These are phyloP conservation scores for Vachellia pachyceras DNA, from an alignment of 306 rosid species.

Conservation along the genomic window DNA sequence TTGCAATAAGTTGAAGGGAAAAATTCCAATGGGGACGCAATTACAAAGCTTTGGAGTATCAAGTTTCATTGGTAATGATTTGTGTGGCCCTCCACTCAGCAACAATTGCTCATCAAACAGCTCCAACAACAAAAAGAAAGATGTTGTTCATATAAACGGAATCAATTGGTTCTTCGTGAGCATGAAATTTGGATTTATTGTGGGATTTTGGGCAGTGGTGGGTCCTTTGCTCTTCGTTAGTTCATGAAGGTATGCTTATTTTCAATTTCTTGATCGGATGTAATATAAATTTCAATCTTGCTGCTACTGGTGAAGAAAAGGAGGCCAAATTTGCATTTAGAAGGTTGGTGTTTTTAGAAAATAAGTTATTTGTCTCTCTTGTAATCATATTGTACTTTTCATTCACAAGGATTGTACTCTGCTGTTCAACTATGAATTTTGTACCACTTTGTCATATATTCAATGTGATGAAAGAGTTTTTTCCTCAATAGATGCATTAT, in stretches of 20 bases:
- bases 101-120: not conserved
- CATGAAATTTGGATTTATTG: not conserved
- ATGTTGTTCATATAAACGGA: not conserved
- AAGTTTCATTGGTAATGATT: not conserved
- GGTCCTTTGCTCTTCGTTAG: not conserved
- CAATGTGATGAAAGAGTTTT: not conserved
- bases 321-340: no score
- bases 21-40: not conserved
- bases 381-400: not conserved
- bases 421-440: no score
- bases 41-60: not conserved
- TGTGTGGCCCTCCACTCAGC: no score
- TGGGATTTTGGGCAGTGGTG: not conserved
- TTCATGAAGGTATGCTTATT: not conserved
- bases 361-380: not conserved
- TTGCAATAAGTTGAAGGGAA: not conserved
- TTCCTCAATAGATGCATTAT: not conserved
- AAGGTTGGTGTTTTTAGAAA: no score
- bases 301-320: no score
- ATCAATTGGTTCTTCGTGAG: not conserved
- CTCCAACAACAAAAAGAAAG: not conserved
- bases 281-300: no score
- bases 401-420: not conserved
- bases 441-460: not conserved
- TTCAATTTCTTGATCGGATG: not conserved